A percentile compares a stretch with the other conserved stretches of the same genome.
phyloP scores from a whole-genome alignment of 1,139 yeast genomes.

The Ashbya aceris region DNA sequence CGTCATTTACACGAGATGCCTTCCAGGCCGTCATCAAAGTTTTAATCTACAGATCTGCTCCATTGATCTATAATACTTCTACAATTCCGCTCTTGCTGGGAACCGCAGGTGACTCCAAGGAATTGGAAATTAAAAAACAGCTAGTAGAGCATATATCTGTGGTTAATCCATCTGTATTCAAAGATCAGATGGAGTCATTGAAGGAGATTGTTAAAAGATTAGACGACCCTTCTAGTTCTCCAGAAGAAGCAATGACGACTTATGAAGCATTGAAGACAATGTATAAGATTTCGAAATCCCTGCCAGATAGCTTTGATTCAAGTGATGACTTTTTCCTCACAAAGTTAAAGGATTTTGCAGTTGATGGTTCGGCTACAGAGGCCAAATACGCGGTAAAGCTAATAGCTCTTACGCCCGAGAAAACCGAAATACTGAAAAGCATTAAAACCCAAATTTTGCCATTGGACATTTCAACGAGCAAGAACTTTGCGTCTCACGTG shows the following conservation, averaged over 20 bases:
- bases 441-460: slow-evolving; percentile 44
- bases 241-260: slow-evolving; percentile 20
- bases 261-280: slow-evolving; percentile 47
- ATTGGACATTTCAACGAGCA: slow-evolving; percentile 32
- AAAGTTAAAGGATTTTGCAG: slow-evolving; percentile 38
- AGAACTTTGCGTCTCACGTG: slow-evolving; percentile 45
- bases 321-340: slow-evolving; percentile 33
- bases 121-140: neutral
- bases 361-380: slow-evolving; percentile 48
- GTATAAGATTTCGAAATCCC: slow-evolving; percentile 44
- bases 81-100: slow-evolving; percentile 49
- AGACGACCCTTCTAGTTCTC: slow-evolving; percentile 17
- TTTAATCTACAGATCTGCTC: slow-evolving; percentile 52
- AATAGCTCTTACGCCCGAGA: slow-evolving; percentile 40
- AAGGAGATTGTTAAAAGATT: slow-evolving; percentile 34
- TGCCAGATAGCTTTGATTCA: slow-evolving; percentile 23
- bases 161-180: slow-evolving; percentile 56
- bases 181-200: slow-evolving; percentile 47
- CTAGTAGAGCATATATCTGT: slow-evolving; percentile 52
- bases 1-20: slow-evolving; percentile 38
- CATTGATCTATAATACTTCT: slow-evolving; percentile 55
- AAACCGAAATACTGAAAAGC: slow-evolving; percentile 29
- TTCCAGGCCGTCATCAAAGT: slow-evolving; percentile 46
- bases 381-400: slow-evolving; percentile 60
- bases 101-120: slow-evolving; percentile 25